Conservation (phyloP, 2,329 filamentous ascomycete species). For the Chalara sp. region DNA sequence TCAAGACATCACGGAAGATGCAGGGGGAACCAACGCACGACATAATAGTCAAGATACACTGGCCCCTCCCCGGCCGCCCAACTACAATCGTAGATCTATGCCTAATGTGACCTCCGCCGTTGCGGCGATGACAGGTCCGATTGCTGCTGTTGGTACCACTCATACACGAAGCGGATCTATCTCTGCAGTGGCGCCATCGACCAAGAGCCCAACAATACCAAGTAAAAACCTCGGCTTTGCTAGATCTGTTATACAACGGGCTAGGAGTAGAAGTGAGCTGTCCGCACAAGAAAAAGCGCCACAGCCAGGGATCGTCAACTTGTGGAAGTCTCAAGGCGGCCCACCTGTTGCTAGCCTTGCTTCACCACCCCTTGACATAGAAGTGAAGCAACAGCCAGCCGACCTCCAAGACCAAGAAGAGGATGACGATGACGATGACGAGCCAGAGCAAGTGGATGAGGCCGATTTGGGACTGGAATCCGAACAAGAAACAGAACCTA, state of each 20-base stretch:
- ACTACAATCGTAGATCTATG: constrained; percentile 41
- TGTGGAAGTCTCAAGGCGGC: constrained; percentile 51
- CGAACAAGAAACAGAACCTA: constrained; percentile 54
- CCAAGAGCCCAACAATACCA: constrained; percentile 32
- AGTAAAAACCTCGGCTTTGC: constrained; percentile 26
- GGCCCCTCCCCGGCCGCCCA: constrained; percentile 42
- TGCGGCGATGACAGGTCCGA: constrained; percentile 45
- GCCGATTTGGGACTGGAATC: constrained; percentile 55
- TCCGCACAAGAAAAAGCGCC: constrained; percentile 25
- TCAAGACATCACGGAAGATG: constrained; percentile 19
- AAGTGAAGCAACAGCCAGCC: constrained; percentile 1
- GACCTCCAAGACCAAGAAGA: constrained; percentile 26
- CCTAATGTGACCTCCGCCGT: constrained; percentile 55
- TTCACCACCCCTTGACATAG: constrained; percentile 33
- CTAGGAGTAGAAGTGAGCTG: constrained; percentile 51
- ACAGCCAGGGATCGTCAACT: constrained; percentile 38
- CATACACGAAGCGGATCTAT: constrained; percentile 56
- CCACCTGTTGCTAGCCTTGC: constrained; percentile 50
- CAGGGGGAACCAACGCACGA: constrained; percentile 25
- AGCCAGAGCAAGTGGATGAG: constrained; percentile 57
- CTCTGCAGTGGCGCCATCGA: constrained; percentile 42
- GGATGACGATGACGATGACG: constrained; percentile 50
- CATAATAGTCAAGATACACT: constrained; percentile 32
- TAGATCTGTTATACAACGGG: constrained; percentile 39
- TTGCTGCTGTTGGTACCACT: constrained; percentile 46